Base-by-base conservation (phyloP, 2,329 filamentous ascomycete species). In the Pestalotiopsis fici region DNA sequence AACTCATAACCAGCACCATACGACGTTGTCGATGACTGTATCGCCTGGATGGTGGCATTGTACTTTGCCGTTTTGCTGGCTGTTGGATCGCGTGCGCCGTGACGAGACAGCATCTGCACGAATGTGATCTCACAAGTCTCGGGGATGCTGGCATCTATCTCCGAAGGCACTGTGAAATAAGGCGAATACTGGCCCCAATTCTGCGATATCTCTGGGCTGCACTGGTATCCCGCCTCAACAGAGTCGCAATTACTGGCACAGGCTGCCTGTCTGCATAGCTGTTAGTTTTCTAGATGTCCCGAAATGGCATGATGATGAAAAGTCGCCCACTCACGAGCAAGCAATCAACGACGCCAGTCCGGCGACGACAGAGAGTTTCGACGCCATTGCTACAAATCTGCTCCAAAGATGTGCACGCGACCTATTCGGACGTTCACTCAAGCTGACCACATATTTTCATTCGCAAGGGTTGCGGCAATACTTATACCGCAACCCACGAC, bases 141-240 rank as follows among this genome's bases (percentile, higher is more conserved):
- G 0, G 94, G 94, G 1, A 91, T 80, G 9, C 83, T 82, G 11
- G 84, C 72, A 18, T 88, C 82, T 60, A 93, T 87, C 2, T 87
- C 82, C 1, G 91, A 93, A 4, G 90, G 86, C 0, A 95, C 90
- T 1, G 90, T 86, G 80, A 93, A 97, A 81, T 90, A 96, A 2
- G 94, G 93, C 23, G 93, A 91, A 78, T 97, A 97, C 77, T 95
- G 93, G 66, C 94, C 95, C 93, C 93, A 97, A 65, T 84, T 86
- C 71, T 89, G 91, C 2, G 89, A 88, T 59, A 90, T 85, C 37
- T 85, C 77, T 4, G 86, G 79, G 60, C 85, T 83, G 78, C 91
- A 94, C 70, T 87, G 85, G 77, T 89, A 92, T 68, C 90, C 90
- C 39, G 81, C 70, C 43, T 84, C 75, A 37, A 86, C 78, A 3